Conservation (phyloP, 345 rosid genomes). For the Sonneratia caseolaris region DNA sequence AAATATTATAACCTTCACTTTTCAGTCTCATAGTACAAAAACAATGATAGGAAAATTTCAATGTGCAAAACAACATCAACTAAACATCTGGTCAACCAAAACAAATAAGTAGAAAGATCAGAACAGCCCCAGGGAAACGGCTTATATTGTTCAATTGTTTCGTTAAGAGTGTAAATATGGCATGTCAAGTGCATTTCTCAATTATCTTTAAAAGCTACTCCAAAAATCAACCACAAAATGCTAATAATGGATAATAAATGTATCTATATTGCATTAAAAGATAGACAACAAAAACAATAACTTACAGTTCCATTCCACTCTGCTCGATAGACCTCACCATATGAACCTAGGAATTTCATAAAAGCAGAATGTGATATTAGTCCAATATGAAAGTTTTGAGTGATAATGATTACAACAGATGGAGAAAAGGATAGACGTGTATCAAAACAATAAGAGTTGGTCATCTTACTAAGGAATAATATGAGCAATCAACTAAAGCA, state of each 20-base stretch:
- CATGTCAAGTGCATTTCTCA: neutral
- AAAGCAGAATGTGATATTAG: conserved; percentile 11
- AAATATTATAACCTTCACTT: neutral
- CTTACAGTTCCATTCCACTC: conserved; percentile 98
- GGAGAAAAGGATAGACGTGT: neutral
- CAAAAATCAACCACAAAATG: neutral
- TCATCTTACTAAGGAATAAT: neutral
- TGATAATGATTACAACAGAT: neutral
- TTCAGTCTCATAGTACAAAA: neutral
- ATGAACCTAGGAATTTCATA: conserved; percentile 49
- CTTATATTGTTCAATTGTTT: neutral
- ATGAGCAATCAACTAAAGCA: neutral
- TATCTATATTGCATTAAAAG: neutral
- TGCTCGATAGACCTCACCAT: conserved; percentile 84
- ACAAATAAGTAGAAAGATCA: neutral
- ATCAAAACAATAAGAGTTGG: neutral
- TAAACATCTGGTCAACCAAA: neutral
- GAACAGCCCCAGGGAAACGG: neutral
- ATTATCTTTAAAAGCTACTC: neutral
- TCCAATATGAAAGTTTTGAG: neutral
- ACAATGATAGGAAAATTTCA: neutral
- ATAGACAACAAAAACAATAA: conserved; percentile 12
- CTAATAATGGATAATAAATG: neutral
- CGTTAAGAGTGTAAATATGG: neutral
- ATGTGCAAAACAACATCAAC: neutral